These are phyloP conservation scores for Kwoniella pini DNA, from an alignment of 768 basidiomycete genomes.

Conservation along the genomic window DNA sequence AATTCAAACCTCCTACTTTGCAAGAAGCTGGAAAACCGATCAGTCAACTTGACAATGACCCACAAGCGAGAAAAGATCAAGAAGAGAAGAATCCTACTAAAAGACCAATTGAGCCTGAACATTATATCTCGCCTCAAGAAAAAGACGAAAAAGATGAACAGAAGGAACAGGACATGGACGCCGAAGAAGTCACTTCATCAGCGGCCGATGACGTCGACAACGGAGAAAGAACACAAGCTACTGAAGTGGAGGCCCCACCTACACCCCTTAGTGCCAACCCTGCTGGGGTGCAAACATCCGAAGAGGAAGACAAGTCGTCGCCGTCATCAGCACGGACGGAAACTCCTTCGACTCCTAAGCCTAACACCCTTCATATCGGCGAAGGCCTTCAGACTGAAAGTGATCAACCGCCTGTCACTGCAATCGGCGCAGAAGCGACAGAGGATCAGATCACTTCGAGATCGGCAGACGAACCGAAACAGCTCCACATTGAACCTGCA, in stretches of 20 bases:
- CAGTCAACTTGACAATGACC: constrained; percentile 6
- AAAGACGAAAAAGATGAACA: constrained; percentile 4
- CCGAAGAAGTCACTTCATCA: constrained; percentile 4
- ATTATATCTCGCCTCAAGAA: background rate
- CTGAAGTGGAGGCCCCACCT: constrained; percentile 3
- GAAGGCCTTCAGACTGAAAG: constrained; percentile 10
- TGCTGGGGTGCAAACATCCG: background rate
- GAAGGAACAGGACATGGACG: background rate
- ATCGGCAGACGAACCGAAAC: constrained; percentile 13
- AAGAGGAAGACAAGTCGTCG: background rate
- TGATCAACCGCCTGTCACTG: constrained; percentile 18
- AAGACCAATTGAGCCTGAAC: background rate
- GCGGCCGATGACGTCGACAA: background rate
- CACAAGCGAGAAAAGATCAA: background rate
- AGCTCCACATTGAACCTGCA: constrained; percentile 41
- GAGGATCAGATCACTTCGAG: background rate
- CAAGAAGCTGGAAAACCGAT: constrained; percentile 9
- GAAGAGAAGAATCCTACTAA: background rate
- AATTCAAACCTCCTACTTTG: background rate
- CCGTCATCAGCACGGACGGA: background rate
- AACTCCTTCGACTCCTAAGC: background rate
- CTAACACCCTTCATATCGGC: background rate
- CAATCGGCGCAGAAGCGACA: constrained; percentile 10
- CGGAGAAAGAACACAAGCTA: background rate
- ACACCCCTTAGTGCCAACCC: background rate